These are phyloP conservation scores for Trapa incisa DNA, from an alignment of 345 rosid genomes.

Conservation along the genomic window DNA sequence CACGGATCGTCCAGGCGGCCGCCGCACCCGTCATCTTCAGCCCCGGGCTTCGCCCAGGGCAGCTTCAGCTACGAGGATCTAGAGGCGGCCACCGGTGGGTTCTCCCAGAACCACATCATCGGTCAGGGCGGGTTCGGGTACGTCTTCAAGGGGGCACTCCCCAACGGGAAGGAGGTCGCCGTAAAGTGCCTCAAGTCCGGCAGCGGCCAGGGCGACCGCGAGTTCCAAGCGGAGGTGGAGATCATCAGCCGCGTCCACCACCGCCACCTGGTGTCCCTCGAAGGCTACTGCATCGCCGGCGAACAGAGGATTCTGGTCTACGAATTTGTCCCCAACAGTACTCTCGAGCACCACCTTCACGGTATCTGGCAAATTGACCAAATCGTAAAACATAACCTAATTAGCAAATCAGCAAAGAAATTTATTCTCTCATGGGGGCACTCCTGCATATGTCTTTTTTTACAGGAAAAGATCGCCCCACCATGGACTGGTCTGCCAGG, in stretches of 20 bases:
- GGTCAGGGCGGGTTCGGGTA: slow-evolving; percentile 3
- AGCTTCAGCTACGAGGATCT: slow-evolving; percentile 3
- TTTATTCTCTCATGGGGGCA: too few relatives aligned
- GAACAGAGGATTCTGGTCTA: slow-evolving; percentile 1
- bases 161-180: not conserved
- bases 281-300: slow-evolving; percentile 1
- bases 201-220: slow-evolving; percentile 2
- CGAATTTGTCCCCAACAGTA: slow-evolving; percentile 1
- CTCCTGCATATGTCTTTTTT: too few relatives aligned
- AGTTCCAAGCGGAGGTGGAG: slow-evolving; percentile 4
- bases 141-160: slow-evolving; percentile 1
- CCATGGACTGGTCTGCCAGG: slow-evolving; percentile 1
- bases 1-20: not conserved
- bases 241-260: slow-evolving; percentile 5
- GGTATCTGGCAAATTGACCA: not conserved
- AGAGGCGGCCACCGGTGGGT: not conserved
- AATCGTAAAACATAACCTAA: too few relatives aligned
- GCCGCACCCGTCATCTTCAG: not conserved
- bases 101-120: not conserved
- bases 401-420: not conserved
- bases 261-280: slow-evolving; percentile 1
- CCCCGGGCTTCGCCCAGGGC: not conserved
- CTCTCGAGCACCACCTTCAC: not conserved
- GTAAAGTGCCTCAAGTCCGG: not conserved
- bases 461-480: slow-evolving; percentile 6